Evolutionary conservation across 169 alveolate genomes (phyloP).

Genomic region (Cyclospora cayetanensis): DNA sequence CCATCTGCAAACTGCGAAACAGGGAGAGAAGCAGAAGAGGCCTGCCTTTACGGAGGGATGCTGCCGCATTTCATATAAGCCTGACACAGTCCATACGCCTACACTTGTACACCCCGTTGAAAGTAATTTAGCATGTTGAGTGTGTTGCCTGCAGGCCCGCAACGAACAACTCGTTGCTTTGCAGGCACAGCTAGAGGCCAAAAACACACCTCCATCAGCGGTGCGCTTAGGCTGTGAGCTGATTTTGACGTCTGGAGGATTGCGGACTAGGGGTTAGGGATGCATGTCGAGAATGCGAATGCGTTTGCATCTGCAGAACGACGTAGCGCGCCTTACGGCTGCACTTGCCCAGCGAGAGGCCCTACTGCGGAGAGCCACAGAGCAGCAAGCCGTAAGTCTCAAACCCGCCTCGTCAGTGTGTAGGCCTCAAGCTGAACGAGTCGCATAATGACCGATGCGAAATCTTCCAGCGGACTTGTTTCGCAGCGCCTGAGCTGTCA

Average conservation of each 20-base stretch:
- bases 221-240: background rate
- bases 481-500: too few relatives aligned
- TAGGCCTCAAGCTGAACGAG: too few relatives aligned
- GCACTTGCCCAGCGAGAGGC: background rate
- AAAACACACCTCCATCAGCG: background rate
- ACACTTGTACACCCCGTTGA: background rate
- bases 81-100: too few relatives aligned
- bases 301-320: background rate
- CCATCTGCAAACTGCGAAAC: background rate
- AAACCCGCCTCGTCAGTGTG: background rate
- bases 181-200: background rate
- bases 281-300: background rate
- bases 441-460: too few relatives aligned
- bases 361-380: background rate
- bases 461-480: too few relatives aligned
- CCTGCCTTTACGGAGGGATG: too few relatives aligned
- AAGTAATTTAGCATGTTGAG: background rate
- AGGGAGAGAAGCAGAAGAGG: too few relatives aligned
- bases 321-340: background rate
- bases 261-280: background rate
- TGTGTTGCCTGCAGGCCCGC: background rate
- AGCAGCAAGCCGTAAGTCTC: background rate
- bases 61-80: too few relatives aligned
- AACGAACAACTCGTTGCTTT: background rate
- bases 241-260: background rate